These are phyloP conservation scores for Tripterygium wilfordii DNA, from an alignment of 177 flowering plant genomes.

Conservation along the genomic window DNA sequence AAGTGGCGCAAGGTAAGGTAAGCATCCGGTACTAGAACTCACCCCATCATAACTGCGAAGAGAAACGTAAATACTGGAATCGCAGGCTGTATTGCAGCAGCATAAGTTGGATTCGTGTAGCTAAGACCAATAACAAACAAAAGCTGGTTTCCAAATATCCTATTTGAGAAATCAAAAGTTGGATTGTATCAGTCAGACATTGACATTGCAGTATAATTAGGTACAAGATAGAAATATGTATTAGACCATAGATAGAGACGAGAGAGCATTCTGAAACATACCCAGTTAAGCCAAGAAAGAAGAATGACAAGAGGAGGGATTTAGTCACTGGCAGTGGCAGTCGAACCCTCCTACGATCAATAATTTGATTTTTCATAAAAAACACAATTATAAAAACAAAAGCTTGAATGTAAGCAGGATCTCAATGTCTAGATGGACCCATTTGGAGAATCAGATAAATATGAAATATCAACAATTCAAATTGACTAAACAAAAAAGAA, in stretches of 20 bases:
- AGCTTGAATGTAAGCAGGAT: background rate
- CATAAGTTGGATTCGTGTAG: conserved; percentile 96
- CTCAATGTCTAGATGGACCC: no score
- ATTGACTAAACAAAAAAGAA: background rate
- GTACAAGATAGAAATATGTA: background rate
- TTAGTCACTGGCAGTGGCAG: conserved; percentile 59
- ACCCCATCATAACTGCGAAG: conserved; percentile 89
- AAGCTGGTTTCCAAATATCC: conserved; percentile 96
- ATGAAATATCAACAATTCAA: no score
- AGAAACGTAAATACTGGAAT: conserved; percentile 94
- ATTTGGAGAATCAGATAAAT: no score
- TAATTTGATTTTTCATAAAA: no score
- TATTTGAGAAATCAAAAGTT: no score
- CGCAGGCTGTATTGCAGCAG: conserved; percentile 92
- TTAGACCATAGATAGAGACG: background rate
- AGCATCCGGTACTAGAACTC: conserved; percentile 19
- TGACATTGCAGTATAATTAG: no score
- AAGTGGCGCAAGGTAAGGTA: background rate
- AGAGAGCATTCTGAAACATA: conserved; percentile 17
- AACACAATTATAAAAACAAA: no score
- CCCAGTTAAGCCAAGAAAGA: conserved; percentile 93
- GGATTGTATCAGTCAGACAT: no score
- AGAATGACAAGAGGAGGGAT: conserved; percentile 56
- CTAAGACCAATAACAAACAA: conserved; percentile 87
- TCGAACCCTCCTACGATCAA: conserved; percentile 50